These are phyloP conservation scores for Trichodelitschia bisporula DNA, from an alignment of 495 filamentous ascomycete genomes.

Conservation along the genomic window DNA sequence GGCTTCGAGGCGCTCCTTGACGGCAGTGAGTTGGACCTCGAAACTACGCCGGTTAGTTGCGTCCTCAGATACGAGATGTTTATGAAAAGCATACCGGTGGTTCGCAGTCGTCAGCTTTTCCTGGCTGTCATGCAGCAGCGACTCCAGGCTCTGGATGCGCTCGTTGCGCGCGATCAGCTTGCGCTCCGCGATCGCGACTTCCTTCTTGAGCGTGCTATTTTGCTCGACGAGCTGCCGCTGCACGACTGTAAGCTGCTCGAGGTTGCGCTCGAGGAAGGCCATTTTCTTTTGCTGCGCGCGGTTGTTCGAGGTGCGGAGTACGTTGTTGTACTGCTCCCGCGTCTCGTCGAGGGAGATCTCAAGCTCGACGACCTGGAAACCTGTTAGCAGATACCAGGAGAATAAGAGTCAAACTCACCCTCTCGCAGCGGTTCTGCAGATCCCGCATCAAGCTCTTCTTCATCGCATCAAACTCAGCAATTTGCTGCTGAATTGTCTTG, in stretches of 20 bases:
- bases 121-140: constrained; percentile 81
- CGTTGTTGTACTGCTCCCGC: constrained; percentile 95
- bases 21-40: constrained; percentile 84
- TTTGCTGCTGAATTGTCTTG: constrained; percentile 92
- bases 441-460: constrained; percentile 99
- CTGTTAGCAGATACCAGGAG: neutral
- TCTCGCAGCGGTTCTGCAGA: constrained; percentile 90
- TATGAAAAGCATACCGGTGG: constrained; percentile 46
- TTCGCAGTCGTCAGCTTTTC: constrained; percentile 92
- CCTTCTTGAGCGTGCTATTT: constrained; percentile 89
- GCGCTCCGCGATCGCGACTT: constrained; percentile 92
- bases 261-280: constrained; percentile 94
- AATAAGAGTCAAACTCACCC: constrained; percentile 20
- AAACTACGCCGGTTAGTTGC: too few species aligned
- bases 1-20: constrained; percentile 92
- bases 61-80: too few species aligned
- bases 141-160: constrained; percentile 79
- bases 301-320: constrained; percentile 85
- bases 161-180: constrained; percentile 93
- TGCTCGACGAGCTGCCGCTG: constrained; percentile 95
- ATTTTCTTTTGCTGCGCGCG: constrained; percentile 99
- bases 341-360: constrained; percentile 94
- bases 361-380: constrained; percentile 56
- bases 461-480: constrained; percentile 96
- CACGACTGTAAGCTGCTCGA: constrained; percentile 91